phyloP scores from a whole-genome alignment of 495 filamentous ascomycete genomes.

The Elasticomyces elasticus region DNA sequence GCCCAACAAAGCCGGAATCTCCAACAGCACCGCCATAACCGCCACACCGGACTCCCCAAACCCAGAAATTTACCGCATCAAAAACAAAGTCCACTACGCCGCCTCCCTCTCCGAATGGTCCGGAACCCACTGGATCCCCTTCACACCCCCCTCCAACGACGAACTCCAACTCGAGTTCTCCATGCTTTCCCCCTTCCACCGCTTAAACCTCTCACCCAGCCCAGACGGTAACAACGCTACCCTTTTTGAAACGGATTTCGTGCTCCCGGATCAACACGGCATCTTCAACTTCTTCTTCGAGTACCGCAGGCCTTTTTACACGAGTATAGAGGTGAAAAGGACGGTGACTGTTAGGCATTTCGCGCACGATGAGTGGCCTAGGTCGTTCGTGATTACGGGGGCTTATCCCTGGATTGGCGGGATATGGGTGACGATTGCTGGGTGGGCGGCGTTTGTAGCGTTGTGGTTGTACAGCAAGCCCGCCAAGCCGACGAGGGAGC shows the following conservation, averaged over 20 bases:
- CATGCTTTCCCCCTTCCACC: constrained; percentile 98
- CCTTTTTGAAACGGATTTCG: constrained; percentile 66
- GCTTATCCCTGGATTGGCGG: constrained; percentile 96
- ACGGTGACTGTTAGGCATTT: constrained; percentile 91
- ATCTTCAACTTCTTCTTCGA: constrained; percentile 96
- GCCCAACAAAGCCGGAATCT: constrained; percentile 35
- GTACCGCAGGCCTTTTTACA: constrained; percentile 90
- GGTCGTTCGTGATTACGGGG: constrained; percentile 78
- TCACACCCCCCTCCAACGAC: constrained; percentile 57
- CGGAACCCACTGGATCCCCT: constrained; percentile 52
- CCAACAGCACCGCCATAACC: constrained; percentile 18
- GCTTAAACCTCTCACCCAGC: constrained; percentile 58
- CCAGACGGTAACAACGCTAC: constrained; percentile 53
- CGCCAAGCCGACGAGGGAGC: constrained; percentile 48
- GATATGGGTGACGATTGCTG: constrained; percentile 68
- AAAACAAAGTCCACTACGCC: constrained; percentile 87
- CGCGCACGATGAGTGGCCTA: constrained; percentile 91
- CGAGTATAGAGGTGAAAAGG: constrained; percentile 84
- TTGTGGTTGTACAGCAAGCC: constrained; percentile 70
- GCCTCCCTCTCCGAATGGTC: constrained; percentile 81
- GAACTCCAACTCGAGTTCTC: constrained; percentile 86
- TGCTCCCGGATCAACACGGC: constrained; percentile 87
- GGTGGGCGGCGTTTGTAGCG: constrained; percentile 75
- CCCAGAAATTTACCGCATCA: constrained; percentile 86
- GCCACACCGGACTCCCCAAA: constrained; percentile 42